Evolutionary conservation across 176 grass and related monocot species (phyloP).

Genomic region (Thinopyrum elongatum): DNA sequence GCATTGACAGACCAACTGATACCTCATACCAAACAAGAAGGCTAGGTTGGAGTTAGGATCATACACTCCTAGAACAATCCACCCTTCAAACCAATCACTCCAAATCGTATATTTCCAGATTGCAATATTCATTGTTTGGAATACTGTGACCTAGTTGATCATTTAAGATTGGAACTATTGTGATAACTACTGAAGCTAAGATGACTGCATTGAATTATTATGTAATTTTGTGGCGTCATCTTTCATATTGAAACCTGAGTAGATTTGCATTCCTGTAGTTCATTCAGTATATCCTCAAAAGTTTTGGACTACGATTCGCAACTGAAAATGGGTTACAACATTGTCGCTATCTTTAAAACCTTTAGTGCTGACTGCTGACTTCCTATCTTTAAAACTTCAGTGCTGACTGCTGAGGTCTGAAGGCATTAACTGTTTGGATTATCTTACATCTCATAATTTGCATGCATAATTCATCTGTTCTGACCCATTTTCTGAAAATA

Average conservation of each 20-base stretch:
- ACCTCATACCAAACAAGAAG: constrained; percentile 3
- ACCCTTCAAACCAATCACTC: neutral
- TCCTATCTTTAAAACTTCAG: constrained; percentile 21
- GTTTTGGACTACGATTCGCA: neutral
- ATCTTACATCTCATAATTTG: neutral
- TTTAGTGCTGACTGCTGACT: neutral
- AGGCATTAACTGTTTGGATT: neutral
- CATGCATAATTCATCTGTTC: constrained; percentile 3
- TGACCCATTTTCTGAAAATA: constrained; percentile 19
- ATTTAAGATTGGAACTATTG: constrained; percentile 12
- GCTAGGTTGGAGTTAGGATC: neutral
- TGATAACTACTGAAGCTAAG: neutral
- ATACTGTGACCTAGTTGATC: constrained; percentile 1
- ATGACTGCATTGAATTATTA: constrained; percentile 7
- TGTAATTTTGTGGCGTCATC: neutral
- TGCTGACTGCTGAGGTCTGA: neutral
- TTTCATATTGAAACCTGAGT: constrained; percentile 13
- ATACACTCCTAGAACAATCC: neutral
- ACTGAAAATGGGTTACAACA: constrained; percentile 16
- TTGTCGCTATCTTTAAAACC: constrained; percentile 14
- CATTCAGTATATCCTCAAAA: constrained; percentile 10
- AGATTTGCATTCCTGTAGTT: neutral
- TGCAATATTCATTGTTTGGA: neutral
- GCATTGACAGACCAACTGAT: neutral
- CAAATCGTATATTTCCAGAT: neutral